A percentile compares a stretch with the other conserved stretches of the same genome.
Evolutionary conservation across 805 yeast genomes (phyloP).

Genomic region (Ogataea nitratoaversa): DNA sequence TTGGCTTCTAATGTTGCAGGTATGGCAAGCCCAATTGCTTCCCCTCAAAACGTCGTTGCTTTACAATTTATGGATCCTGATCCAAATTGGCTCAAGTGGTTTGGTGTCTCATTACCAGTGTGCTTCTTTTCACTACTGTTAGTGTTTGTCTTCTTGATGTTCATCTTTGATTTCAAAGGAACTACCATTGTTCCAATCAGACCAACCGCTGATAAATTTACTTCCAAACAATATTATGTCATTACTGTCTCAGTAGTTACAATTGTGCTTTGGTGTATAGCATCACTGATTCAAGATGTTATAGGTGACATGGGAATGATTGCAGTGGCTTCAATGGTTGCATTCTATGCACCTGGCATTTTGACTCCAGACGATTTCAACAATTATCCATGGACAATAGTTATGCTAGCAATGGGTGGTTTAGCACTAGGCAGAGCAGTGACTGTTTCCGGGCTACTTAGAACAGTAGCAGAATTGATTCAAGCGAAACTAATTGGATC

Average conservation of each 20-base stretch:
- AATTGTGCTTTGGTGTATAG: conserved; percentile 84
- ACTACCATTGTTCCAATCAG: conserved; percentile 56
- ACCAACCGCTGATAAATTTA: conserved; percentile 61
- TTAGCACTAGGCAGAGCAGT: conserved; percentile 94
- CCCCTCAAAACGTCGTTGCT: conserved; percentile 94
- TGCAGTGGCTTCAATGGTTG: conserved; percentile 82
- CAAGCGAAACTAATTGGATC: conserved; percentile 62
- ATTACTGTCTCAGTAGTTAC: conserved; percentile 63
- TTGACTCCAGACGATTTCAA: conserved; percentile 88
- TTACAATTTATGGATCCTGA: conserved; percentile 81
- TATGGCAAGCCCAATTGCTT: conserved; percentile 95
- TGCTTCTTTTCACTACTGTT: conserved; percentile 55
- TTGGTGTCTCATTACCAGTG: conserved; percentile 80
- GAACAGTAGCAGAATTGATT: conserved; percentile 69
- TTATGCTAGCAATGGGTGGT: conserved; percentile 97
- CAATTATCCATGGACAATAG: conserved; percentile 95
- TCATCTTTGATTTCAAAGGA: conserved; percentile 50
- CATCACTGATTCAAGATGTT: conserved; percentile 62
- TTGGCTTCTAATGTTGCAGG: conserved; percentile 93
- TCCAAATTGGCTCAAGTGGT: conserved; percentile 92
- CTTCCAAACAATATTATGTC: conserved; percentile 72
- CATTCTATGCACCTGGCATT: conserved; percentile 90
- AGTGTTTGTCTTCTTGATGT: conserved; percentile 69
- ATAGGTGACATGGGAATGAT: conserved; percentile 98
- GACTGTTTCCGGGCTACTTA: conserved; percentile 80